These are phyloP conservation scores for Stagonosporopsis chrysanthemi DNA, from an alignment of 2,329 filamentous ascomycete genomes.

Conservation along the genomic window DNA sequence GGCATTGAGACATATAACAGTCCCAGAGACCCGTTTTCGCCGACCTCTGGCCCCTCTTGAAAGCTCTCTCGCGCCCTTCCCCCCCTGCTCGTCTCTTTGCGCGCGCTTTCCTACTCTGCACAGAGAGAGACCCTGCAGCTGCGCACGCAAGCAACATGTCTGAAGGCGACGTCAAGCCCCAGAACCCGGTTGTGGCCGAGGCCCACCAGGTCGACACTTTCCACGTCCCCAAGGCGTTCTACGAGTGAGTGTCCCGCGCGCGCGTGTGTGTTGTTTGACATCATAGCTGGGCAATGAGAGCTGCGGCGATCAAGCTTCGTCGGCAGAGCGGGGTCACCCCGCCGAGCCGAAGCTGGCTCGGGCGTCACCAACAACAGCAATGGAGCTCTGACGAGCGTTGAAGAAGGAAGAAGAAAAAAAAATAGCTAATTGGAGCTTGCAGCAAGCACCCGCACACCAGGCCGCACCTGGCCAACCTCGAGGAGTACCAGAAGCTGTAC, in stretches of 20 bases:
- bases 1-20: constrained; percentile 41
- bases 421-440: constrained; percentile 26
- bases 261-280: constrained; percentile 30
- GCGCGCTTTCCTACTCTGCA: background rate
- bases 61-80: constrained; percentile 6
- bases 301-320: too few relatives aligned
- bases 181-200: constrained; percentile 68
- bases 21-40: constrained; percentile 17
- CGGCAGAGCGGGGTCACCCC: constrained; percentile 47
- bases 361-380: constrained; percentile 17
- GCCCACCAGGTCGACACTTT: constrained; percentile 79
- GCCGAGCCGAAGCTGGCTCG: constrained; percentile 26
- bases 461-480: constrained; percentile 66
- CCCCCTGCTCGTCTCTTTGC: constrained; percentile 8
- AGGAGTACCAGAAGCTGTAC: constrained; percentile 70
- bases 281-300: constrained; percentile 21
- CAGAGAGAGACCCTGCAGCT: background rate
- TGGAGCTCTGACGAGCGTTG: background rate
- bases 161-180: constrained; percentile 53
- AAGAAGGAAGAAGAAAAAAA: background rate
- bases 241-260: constrained; percentile 43
- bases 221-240: constrained; percentile 63
- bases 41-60: constrained; percentile 10
- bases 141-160: constrained; percentile 49
- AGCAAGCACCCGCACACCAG: constrained; percentile 66